Evolutionary conservation across 116 monocot species (phyloP).

Genomic region (Cymodocea nodosa): DNA sequence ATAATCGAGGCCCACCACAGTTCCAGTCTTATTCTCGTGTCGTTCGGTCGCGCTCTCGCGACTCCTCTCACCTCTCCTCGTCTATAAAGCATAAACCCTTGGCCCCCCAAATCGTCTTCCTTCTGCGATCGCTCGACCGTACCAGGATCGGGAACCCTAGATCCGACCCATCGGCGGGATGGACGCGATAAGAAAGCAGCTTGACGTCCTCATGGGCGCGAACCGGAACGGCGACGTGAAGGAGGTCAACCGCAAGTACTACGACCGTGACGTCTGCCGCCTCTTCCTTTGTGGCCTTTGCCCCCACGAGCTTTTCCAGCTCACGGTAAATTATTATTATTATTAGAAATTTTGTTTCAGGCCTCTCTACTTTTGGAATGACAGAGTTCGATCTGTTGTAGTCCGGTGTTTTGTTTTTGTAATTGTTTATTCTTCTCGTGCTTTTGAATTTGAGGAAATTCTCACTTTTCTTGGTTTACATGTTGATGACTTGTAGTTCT

Average conservation of each 20-base stretch:
- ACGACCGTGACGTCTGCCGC: conserved; percentile 85
- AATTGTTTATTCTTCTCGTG: neutral
- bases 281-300: conserved; percentile 71
- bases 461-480: neutral
- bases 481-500: neutral
- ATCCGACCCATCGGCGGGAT: conserved; percentile 10
- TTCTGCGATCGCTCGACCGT: neutral
- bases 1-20: too few relatives aligned
- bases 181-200: conserved; percentile 81
- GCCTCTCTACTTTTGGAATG: neutral
- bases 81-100: too few relatives aligned
- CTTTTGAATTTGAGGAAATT: neutral
- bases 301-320: conserved; percentile 90
- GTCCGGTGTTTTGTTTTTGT: too few relatives aligned
- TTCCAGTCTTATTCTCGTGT: too few relatives aligned
- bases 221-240: conserved; percentile 82
- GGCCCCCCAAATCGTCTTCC: too few relatives aligned
- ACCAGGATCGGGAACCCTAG: neutral
- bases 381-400: neutral
- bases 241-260: conserved; percentile 78
- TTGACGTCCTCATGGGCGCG: conserved; percentile 82
- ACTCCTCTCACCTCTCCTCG: neutral
- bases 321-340: conserved; percentile 33
- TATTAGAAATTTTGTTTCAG: neutral
- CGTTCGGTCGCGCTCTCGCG: neutral